Evolutionary conservation across 441 rosid species (phyloP).

Genomic region (Gossypium gossypioides): DNA sequence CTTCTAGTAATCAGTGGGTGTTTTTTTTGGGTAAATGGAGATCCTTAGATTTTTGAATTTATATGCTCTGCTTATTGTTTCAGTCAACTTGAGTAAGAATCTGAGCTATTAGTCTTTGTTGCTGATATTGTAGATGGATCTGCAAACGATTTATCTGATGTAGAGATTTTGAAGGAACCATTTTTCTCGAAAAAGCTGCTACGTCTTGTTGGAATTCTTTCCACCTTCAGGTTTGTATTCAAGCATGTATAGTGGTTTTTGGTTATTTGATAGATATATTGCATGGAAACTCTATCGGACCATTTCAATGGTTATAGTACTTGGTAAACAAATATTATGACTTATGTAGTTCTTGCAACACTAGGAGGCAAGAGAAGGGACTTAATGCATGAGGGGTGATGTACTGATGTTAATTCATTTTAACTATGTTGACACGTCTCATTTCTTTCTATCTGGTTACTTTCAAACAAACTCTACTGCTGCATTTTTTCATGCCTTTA

Average conservation of each 20-base stretch:
- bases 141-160: constrained; percentile 37
- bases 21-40: neutral
- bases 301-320: neutral
- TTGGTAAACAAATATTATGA: neutral
- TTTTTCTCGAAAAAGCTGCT: constrained; percentile 74
- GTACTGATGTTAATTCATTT: neutral
- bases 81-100: constrained; percentile 4
- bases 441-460: neutral
- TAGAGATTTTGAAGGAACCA: constrained; percentile 63
- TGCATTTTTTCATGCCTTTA: neutral
- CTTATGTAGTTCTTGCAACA: neutral
- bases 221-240: constrained; percentile 67
- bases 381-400: neutral
- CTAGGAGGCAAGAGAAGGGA: neutral
- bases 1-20: neutral
- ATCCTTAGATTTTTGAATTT: constrained; percentile 1
- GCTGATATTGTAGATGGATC: constrained; percentile 29
- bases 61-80: constrained; percentile 8
- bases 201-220: constrained; percentile 67
- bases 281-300: neutral
- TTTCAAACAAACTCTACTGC: neutral
- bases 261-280: constrained; percentile 1
- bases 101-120: neutral
- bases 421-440: neutral
- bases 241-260: constrained; percentile 6